Evolutionary conservation across 257 asterid genomes (phyloP).

Genomic region (Striga asiatica): DNA sequence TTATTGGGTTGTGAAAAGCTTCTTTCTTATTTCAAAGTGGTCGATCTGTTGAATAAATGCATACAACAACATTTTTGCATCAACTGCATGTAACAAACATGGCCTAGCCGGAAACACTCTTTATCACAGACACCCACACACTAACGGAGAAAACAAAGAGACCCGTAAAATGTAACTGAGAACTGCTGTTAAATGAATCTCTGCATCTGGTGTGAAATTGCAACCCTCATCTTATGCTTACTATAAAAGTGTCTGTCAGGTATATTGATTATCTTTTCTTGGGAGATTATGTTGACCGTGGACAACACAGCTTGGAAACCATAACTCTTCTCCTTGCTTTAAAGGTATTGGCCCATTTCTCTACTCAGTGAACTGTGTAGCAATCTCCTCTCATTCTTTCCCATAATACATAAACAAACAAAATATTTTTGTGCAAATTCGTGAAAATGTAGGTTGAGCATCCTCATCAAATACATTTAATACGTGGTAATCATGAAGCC

Average conservation of each 20-base stretch:
- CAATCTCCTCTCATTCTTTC: not conserved
- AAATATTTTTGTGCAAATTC: slow-evolving; percentile 10
- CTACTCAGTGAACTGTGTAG: not conserved
- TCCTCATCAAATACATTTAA: slow-evolving; percentile 75
- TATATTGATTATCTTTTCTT: slow-evolving; percentile 93
- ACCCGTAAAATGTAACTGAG: no score
- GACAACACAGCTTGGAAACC: slow-evolving; percentile 97
- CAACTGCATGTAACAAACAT: no score
- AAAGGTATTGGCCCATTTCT: slow-evolving; percentile 42
- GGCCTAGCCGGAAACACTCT: no score
- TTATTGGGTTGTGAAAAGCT: no score
- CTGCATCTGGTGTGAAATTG: no score
- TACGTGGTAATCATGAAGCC: slow-evolving; percentile 99
- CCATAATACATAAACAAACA: not conserved
- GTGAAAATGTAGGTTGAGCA: slow-evolving; percentile 60
- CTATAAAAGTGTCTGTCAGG: slow-evolving; percentile 33
- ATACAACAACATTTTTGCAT: no score
- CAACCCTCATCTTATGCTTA: slow-evolving; percentile 25
- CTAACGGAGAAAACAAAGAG: no score
- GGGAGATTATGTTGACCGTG: slow-evolving; percentile 99
- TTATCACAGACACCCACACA: no score
- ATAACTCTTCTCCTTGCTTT: slow-evolving; percentile 87
- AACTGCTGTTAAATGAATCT: no score
- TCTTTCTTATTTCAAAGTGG: no score
- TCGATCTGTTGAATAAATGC: no score